These are phyloP conservation scores for Suillus discolor DNA, from an alignment of 768 basidiomycete genomes.

Conservation along the genomic window DNA sequence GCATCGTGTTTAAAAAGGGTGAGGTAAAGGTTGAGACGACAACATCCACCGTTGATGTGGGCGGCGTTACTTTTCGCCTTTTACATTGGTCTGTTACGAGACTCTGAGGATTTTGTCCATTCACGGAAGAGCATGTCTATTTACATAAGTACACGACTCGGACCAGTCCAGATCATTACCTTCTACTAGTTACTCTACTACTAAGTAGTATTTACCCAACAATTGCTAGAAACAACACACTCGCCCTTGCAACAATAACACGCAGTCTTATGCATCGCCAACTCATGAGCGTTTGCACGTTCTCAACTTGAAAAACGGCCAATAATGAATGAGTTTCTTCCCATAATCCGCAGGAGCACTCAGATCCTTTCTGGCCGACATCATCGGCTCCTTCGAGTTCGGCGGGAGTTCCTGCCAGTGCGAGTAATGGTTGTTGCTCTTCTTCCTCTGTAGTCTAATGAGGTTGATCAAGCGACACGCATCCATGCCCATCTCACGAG, in stretches of 20 bases:
- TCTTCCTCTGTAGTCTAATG: not conserved
- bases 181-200: not conserved
- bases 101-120: not conserved
- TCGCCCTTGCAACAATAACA: not conserved
- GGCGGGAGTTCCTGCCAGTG: not conserved
- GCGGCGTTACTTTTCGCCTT: not conserved
- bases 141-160: not conserved
- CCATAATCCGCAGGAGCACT: not conserved
- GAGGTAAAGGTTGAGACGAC: constrained; percentile 3
- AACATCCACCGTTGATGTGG: not conserved
- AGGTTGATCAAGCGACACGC: not conserved
- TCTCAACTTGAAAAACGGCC: not conserved
- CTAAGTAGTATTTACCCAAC: not conserved
- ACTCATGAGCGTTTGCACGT: not conserved
- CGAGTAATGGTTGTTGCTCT: not conserved
- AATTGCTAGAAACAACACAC: not conserved
- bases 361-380: not conserved
- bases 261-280: not conserved
- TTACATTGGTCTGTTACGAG: constrained; percentile 1
- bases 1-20: constrained; percentile 9
- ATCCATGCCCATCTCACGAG: not conserved
- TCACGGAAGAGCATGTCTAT: not conserved
- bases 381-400: not conserved
- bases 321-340: not conserved
- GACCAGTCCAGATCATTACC: not conserved